Evolutionary conservation across 2,329 filamentous ascomycete genomes (phyloP).

Genomic region (Ophiostoma tasmaniense): DNA sequence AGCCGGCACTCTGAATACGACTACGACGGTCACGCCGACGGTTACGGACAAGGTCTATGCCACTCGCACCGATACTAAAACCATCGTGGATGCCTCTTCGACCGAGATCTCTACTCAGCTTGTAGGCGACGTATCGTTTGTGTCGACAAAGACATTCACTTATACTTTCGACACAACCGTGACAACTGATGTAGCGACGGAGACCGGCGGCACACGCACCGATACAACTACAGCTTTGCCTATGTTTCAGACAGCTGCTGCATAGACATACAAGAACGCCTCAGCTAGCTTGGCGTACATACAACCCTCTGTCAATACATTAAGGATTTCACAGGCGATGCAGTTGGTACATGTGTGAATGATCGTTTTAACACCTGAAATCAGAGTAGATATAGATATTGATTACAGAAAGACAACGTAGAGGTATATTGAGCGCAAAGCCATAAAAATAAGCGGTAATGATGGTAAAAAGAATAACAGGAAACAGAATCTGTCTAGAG

Average conservation of each 20-base stretch:
- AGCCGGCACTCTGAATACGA: background rate
- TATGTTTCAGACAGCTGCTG: background rate
- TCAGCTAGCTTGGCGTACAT: background rate
- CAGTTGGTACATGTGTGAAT: background rate
- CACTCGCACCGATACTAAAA: background rate
- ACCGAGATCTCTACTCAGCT: constrained; percentile 7
- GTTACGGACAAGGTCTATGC: background rate
- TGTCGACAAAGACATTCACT: constrained; percentile 5
- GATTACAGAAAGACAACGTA: background rate
- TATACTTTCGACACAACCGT: background rate
- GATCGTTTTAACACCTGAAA: background rate
- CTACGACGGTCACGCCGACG: constrained; percentile 4
- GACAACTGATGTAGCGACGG: background rate
- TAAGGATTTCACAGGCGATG: background rate
- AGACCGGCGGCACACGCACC: constrained; percentile 8
- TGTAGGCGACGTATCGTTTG: constrained; percentile 5
- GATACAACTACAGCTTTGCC: background rate
- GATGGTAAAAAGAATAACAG: background rate
- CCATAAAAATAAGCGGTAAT: background rate
- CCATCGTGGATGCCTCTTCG: background rate
- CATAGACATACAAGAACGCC: background rate
- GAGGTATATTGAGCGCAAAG: constrained; percentile 7
- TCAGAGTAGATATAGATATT: background rate
- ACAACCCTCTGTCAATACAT: background rate
- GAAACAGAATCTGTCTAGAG: background rate